These are phyloP conservation scores for Ogataea haglerorum DNA, from an alignment of 805 yeast genomes.

Conservation along the genomic window DNA sequence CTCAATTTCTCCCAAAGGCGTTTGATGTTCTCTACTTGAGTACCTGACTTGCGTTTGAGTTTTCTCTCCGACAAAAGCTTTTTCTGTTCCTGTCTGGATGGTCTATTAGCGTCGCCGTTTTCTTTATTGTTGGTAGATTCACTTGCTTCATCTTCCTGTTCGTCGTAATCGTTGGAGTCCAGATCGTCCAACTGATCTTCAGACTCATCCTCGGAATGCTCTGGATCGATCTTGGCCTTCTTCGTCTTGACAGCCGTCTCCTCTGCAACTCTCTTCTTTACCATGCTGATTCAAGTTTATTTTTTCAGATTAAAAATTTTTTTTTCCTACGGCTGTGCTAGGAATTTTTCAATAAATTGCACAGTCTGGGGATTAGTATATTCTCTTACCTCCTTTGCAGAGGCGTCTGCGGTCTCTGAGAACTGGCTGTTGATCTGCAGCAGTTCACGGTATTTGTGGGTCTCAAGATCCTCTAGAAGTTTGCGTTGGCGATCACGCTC, in stretches of 20 bases:
- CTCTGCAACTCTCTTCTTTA: conserved; percentile 9
- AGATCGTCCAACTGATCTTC: conserved; percentile 35
- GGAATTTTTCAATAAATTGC: conserved; percentile 18
- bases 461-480: conserved; percentile 6
- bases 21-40: conserved; percentile 80
- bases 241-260: conserved; percentile 12
- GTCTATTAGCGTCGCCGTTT: conserved; percentile 41
- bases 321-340: conserved; percentile 7
- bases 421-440: conserved; percentile 21
- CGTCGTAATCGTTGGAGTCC: conserved; percentile 32
- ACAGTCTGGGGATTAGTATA: conserved; percentile 31
- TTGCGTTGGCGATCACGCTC: conserved; percentile 12
- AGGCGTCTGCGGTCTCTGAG: conserved; percentile 19
- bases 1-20: conserved; percentile 87
- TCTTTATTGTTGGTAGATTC: conserved; percentile 24
- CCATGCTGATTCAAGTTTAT: conserved; percentile 4
- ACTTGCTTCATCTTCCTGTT: conserved; percentile 27
- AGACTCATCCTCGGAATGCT: conserved; percentile 10
- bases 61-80: conserved; percentile 77
- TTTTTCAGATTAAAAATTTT: conserved; percentile 10
- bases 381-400: conserved; percentile 11
- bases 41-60: conserved; percentile 81
- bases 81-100: conserved; percentile 80
- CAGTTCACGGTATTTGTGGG: conserved; percentile 8
- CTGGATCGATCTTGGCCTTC: conserved; percentile 26